These are phyloP conservation scores for Phytophthora chlamydospora DNA, from an alignment of 352 stramenopile genomes.

Conservation along the genomic window DNA sequence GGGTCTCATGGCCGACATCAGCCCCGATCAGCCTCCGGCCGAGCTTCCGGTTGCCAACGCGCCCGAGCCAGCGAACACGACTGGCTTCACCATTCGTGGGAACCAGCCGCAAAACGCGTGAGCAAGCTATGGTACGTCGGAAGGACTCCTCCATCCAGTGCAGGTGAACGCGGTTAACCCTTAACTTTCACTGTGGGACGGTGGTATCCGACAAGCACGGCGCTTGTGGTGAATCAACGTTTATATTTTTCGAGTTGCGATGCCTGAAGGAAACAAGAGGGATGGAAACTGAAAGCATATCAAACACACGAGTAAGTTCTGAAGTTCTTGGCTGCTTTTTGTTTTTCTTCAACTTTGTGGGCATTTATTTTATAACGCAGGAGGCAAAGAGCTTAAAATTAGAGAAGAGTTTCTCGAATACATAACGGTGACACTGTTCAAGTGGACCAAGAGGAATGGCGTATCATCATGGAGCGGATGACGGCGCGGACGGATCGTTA, in stretches of 20 bases:
- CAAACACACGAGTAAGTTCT: slow-evolving; percentile 4
- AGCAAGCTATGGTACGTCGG: slow-evolving; percentile 1
- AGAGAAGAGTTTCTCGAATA: slow-evolving; percentile 18
- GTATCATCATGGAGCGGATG: slow-evolving; percentile 8
- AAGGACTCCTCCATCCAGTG: not conserved
- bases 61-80: slow-evolving; percentile 12
- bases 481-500: slow-evolving; percentile 13
- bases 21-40: slow-evolving; percentile 5
- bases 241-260: slow-evolving; percentile 21
- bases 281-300: slow-evolving; percentile 18
- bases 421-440: not conserved
- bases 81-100: slow-evolving; percentile 34
- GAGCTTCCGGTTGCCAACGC: not conserved
- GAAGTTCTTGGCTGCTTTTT: not conserved
- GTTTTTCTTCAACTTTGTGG: slow-evolving; percentile 1
- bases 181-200: not conserved
- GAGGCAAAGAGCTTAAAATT: slow-evolving; percentile 23
- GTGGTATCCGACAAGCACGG: not conserved
- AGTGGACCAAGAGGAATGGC: too few relatives aligned
- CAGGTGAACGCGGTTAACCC: not conserved
- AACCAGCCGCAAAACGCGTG: slow-evolving; percentile 31
- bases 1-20: slow-evolving; percentile 34
- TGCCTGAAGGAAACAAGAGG: not conserved
- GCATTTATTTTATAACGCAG: slow-evolving; percentile 1
- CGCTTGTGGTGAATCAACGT: slow-evolving; percentile 9